A percentile compares a stretch with the other conserved stretches of the same genome.
Evolutionary conservation across 2,329 filamentous ascomycete species (phyloP).

Genomic region (Phyllosticta paracitricarpa): DNA sequence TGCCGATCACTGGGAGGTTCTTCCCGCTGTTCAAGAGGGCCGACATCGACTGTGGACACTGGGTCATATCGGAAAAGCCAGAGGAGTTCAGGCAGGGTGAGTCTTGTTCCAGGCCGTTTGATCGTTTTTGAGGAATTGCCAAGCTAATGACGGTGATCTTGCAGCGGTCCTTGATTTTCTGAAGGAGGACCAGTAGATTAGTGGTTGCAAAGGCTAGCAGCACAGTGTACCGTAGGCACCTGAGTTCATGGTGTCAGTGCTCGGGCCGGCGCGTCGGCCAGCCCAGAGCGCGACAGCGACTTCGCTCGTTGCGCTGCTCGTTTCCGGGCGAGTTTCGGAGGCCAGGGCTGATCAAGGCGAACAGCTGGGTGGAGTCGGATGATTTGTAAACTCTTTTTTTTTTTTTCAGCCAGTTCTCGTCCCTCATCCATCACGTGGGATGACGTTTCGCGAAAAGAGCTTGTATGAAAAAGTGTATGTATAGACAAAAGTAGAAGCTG

Average conservation of each 20-base stretch:
- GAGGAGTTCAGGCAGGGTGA: constrained; percentile 48
- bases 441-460: neutral
- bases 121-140: neutral
- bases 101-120: neutral
- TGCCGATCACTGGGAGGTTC: constrained; percentile 71
- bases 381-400: neutral
- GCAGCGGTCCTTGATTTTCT: constrained; percentile 57
- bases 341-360: neutral
- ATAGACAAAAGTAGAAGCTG: neutral
- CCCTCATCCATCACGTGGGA: neutral
- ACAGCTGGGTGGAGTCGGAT: neutral
- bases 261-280: neutral
- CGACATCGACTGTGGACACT: constrained; percentile 73
- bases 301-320: neutral
- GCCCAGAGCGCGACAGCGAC: neutral
- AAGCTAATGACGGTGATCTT: constrained; percentile 1
- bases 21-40: constrained; percentile 67
- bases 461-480: neutral
- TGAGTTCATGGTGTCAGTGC: neutral
- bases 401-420: neutral
- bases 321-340: neutral
- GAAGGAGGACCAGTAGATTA: constrained; percentile 36
- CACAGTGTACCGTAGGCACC: neutral
- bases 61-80: constrained; percentile 83
- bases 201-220: neutral